These are phyloP conservation scores for Mucor ambiguus DNA, from an alignment of 371 early-diverging fungal genomes.

Conservation along the genomic window DNA sequence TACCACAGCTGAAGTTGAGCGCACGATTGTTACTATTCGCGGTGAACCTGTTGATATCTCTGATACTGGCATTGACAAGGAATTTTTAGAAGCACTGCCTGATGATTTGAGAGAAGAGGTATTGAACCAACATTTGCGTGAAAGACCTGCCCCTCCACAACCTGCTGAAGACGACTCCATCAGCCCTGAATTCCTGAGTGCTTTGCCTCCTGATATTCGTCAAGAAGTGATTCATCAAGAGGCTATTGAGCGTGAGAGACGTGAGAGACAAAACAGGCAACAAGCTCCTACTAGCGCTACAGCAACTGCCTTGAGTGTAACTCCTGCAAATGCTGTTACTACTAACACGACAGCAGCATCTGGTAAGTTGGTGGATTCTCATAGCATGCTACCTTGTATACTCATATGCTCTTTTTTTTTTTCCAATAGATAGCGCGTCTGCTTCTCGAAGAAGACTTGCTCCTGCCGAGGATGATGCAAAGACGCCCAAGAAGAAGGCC, in stretches of 20 bases:
- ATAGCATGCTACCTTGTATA: not conserved
- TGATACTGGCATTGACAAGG: constrained; percentile 92
- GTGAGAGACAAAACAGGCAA: constrained; percentile 44
- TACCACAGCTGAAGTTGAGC: constrained; percentile 13
- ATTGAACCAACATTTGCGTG: constrained; percentile 63
- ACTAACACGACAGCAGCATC: not conserved
- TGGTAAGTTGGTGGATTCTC: constrained; percentile 1
- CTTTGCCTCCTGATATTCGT: constrained; percentile 81
- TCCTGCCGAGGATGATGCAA: constrained; percentile 13
- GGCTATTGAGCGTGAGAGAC: constrained; percentile 59
- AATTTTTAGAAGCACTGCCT: constrained; percentile 94
- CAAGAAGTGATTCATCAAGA: constrained; percentile 76
- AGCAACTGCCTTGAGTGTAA: constrained; percentile 10
- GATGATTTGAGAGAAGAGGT: constrained; percentile 95
- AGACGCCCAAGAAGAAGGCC: constrained; percentile 42
- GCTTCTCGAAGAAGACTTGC: constrained; percentile 18
- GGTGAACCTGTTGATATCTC: constrained; percentile 83
- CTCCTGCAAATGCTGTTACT: not conserved
- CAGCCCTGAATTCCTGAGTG: constrained; percentile 78
- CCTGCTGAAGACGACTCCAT: constrained; percentile 52
- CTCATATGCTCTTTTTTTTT: not conserved
- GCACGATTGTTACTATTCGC: constrained; percentile 53
- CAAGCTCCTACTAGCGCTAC: constrained; percentile 28
- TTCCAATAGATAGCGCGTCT: not conserved
- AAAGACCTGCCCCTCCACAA: constrained; percentile 22